phyloP scores from a whole-genome alignment of 2,329 filamentous ascomycete species.

The Cordyceps javanica region DNA sequence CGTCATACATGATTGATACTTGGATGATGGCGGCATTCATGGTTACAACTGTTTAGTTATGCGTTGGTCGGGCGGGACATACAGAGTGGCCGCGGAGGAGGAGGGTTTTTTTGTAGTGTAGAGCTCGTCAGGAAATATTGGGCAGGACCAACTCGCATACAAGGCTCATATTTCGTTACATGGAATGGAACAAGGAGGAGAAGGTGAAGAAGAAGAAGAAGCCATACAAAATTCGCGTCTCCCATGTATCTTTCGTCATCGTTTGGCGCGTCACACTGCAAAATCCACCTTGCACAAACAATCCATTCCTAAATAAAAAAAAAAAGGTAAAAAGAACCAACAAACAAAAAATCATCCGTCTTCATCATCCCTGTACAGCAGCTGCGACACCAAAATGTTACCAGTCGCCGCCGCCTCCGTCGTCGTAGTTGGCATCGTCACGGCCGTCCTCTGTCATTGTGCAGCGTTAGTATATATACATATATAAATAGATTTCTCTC shows the following conservation, averaged over 20 bases:
- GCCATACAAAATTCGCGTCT: too few relatives aligned
- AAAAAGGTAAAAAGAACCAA: too few relatives aligned
- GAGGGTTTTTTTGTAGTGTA: too few relatives aligned
- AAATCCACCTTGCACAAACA: not conserved
- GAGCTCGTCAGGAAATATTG: too few relatives aligned
- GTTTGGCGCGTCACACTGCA: too few relatives aligned
- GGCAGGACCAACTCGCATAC: not conserved
- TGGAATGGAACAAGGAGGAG: not conserved
- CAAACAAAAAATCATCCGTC: not conserved
- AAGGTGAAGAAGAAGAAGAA: too few relatives aligned
- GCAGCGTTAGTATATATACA: not conserved
- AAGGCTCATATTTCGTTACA: not conserved
- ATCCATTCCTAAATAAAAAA: not conserved
- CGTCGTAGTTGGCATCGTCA: conserved; percentile 25
- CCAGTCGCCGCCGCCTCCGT: conserved; percentile 26
- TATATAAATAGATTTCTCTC: not conserved
- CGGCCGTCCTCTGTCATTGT: conserved; percentile 23
- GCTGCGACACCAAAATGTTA: not conserved
- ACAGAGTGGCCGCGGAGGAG: too few relatives aligned
- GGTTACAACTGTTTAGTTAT: too few relatives aligned
- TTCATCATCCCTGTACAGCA: not conserved
- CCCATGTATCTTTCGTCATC: too few relatives aligned
- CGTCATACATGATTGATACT: not conserved
- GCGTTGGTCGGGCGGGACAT: too few relatives aligned
- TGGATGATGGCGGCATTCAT: not conserved